These are phyloP conservation scores for Rhodamnia argentea DNA, from an alignment of 345 rosid genomes.

Conservation along the genomic window DNA sequence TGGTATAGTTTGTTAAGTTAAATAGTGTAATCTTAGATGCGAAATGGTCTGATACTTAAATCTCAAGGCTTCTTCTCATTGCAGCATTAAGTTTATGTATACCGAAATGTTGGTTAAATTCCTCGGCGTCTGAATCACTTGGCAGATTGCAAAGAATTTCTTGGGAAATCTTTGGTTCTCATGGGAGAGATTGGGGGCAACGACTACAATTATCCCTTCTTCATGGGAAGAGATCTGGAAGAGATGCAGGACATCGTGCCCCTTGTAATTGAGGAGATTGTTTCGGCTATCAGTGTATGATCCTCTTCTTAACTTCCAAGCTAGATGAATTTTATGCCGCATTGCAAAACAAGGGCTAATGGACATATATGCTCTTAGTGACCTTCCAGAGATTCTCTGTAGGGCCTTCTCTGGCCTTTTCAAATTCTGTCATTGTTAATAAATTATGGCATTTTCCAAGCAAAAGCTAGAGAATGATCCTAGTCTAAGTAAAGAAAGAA, in stretches of 20 bases:
- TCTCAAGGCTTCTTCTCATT: neutral
- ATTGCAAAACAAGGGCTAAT: neutral
- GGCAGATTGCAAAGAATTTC: slow-evolving; percentile 21
- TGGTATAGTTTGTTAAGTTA: neutral
- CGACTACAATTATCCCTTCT: slow-evolving; percentile 25
- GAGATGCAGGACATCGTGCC: slow-evolving; percentile 22
- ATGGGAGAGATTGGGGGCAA: slow-evolving; percentile 61
- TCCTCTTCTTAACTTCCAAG: neutral
- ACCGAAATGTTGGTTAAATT: neutral
- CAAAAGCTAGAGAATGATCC: neutral
- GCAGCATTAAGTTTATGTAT: neutral
- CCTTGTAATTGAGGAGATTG: slow-evolving; percentile 14
- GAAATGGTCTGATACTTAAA: neutral
- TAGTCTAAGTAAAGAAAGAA: neutral
- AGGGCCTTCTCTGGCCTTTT: neutral
- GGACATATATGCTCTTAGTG: neutral
- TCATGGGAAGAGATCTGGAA: slow-evolving; percentile 4
- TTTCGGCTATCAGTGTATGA: slow-evolving; percentile 22
- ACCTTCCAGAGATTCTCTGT: neutral
- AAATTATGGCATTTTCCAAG: neutral
- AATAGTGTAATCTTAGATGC: neutral
- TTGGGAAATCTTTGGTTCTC: slow-evolving; percentile 22
- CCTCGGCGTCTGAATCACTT: neutral
- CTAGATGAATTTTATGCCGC: neutral
- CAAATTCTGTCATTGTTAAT: neutral